Evolutionary conservation across 495 filamentous ascomycete genomes (phyloP), one percentile per base, ranked within the genome.

Genomic region (Penicillium egyptiacum): DNA sequence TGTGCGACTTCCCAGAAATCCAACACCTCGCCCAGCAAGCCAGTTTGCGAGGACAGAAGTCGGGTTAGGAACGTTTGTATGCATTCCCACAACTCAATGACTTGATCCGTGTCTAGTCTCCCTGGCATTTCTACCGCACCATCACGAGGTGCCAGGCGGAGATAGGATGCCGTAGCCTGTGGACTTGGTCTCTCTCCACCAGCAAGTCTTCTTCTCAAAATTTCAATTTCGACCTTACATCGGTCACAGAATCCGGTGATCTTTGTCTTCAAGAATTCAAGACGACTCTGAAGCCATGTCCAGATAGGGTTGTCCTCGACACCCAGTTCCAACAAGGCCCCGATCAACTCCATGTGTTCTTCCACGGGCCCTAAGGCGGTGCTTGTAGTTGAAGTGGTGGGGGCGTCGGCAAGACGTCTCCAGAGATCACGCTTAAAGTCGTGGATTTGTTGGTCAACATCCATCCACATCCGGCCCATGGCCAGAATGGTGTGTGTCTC

Each of bases 271-370:
- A 98, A 73, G 63, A 92, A 88, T 46, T 96, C 90, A 62, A 89
- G 92, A 6, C 90, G 85, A 63, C 89, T 96, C 51, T 92, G 73
- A 39, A 98, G 81, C 94, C 94, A 98, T 2, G 91, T 81, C 89
- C 89, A 96, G 50, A 98, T 93, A 10, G 94, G 94, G 68, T 96
- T 98, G 48, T 98, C 91, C 20, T 94, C 88, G 11, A 96, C 92
- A 22, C 94, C 94, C 17, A 98, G 71, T 70, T 98, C 92, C 26
- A 98, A 71, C 28, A 98, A 79, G 16, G 96, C 81, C 14, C 88
- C 80, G 43, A 96, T 96, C 46, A 96, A 74, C 60, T 92, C 89
- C 88, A 96, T 90, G 68, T 96, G 84, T 66, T 92, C 88, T 56
- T 96, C 90, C 48, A 86, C 79, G 19, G 81, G 76, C 39, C 74